These are phyloP conservation scores for Schizothecium vesticola DNA, from an alignment of 495 filamentous ascomycete genomes.

Conservation along the genomic window DNA sequence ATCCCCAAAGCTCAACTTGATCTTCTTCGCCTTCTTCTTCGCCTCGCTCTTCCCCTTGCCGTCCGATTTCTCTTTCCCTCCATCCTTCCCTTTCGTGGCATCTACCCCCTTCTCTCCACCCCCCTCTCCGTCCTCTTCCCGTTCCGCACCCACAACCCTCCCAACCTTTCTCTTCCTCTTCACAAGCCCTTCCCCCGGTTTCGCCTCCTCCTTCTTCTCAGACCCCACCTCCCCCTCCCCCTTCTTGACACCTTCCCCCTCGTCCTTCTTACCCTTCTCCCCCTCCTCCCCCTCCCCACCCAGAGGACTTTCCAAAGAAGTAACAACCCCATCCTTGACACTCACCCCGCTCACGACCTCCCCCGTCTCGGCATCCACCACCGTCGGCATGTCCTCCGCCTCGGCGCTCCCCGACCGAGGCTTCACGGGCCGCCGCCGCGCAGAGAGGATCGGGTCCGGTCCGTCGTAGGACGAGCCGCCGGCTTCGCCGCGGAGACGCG, in stretches of 20 bases:
- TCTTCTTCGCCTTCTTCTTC: conserved; percentile 52
- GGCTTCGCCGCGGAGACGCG: conserved; percentile 41
- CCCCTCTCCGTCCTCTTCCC: conserved; percentile 15
- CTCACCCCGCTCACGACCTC: conserved; percentile 31
- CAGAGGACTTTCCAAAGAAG: background rate
- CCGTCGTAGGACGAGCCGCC: conserved; percentile 17
- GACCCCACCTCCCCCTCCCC: background rate
- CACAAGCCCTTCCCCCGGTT: background rate
- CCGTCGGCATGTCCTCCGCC: conserved; percentile 44
- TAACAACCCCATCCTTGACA: background rate
- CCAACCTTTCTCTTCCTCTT: conserved; percentile 27
- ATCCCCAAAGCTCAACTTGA: conserved; percentile 55
- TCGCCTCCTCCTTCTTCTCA: background rate
- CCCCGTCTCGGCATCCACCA: conserved; percentile 41
- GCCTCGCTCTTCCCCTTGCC: conserved; percentile 1
- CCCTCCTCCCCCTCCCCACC: background rate
- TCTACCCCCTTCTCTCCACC: conserved; percentile 11
- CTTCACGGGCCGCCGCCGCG: conserved; percentile 33
- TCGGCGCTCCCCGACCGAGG: conserved; percentile 40
- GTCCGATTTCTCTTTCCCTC: conserved; percentile 6
- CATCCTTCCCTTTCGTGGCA: conserved; percentile 7
- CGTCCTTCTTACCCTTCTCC: background rate
- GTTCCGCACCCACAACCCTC: conserved; percentile 36
- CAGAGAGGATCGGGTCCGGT: conserved; percentile 41
- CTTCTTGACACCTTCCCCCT: background rate